phyloP scores from a whole-genome alignment of 129 eudicot genomes.

The Flaveria linearis region DNA sequence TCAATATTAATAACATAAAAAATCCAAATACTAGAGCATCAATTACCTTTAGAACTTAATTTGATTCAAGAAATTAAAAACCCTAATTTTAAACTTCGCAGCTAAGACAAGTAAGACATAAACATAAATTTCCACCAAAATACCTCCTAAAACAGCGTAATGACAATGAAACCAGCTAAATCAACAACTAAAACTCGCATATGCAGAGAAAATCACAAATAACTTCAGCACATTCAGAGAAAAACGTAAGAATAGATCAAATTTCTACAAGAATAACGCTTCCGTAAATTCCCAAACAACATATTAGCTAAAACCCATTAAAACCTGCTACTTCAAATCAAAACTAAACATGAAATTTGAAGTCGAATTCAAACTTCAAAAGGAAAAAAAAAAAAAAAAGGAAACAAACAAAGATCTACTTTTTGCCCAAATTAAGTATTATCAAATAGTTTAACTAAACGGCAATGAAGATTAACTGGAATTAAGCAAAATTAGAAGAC shows the following conservation, averaged over 20 bases:
- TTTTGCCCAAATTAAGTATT: constrained; percentile 22
- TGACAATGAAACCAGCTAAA: constrained; percentile 6
- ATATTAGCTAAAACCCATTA: not conserved
- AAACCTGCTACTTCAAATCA: constrained; percentile 5
- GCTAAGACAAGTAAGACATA: not conserved
- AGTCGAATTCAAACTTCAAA: constrained; percentile 19
- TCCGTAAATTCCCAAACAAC: constrained; percentile 9
- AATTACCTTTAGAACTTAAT: constrained; percentile 20
- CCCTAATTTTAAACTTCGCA: not conserved
- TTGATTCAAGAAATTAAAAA: constrained; percentile 15
- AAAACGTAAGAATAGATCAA: constrained; percentile 19
- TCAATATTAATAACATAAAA: constrained; percentile 23
- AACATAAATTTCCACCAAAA: constrained; percentile 10
- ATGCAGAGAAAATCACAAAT: constrained; percentile 1
- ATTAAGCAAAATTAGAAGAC: not conserved
- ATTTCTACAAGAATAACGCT: constrained; percentile 23
- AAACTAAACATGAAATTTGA: constrained; percentile 12
- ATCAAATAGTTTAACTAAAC: constrained; percentile 16
- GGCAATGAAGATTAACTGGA: constrained; percentile 1
- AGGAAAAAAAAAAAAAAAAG: not conserved
- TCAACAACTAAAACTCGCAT: constrained; percentile 9
- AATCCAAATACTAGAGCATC: constrained; percentile 16
- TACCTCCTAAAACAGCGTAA: constrained; percentile 20
- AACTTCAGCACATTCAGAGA: constrained; percentile 31
- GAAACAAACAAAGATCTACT: constrained; percentile 25